Evolutionary conservation across 2,329 filamentous ascomycete species (phyloP).

Genomic region (Dactylonectria estremocensis): DNA sequence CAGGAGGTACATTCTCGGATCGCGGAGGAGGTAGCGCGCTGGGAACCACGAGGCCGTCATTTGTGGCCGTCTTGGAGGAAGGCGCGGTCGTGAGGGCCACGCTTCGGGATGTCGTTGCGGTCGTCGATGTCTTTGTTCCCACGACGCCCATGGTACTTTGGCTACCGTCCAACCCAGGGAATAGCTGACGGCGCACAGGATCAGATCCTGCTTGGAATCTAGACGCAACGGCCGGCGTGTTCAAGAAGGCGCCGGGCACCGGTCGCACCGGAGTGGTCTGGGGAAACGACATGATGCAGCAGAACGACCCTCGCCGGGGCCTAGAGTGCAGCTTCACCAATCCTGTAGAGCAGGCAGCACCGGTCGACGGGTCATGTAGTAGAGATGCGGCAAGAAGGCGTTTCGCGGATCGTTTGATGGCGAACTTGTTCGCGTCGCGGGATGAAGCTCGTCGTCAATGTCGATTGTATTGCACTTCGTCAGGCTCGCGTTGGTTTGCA

Average conservation of each 20-base stretch:
- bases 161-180: slow-evolving; percentile 53
- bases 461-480: slow-evolving; percentile 41
- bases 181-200: slow-evolving; percentile 68
- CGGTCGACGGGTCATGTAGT: slow-evolving; percentile 50
- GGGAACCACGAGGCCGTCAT: slow-evolving; percentile 51
- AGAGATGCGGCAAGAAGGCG: slow-evolving; percentile 37
- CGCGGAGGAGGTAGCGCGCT: slow-evolving; percentile 61
- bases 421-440: slow-evolving; percentile 34
- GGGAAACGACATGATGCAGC: slow-evolving; percentile 67
- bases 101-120: slow-evolving; percentile 40
- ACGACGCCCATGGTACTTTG: slow-evolving; percentile 35
- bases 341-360: slow-evolving; percentile 43
- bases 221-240: slow-evolving; percentile 77
- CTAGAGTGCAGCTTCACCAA: slow-evolving; percentile 49
- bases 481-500: slow-evolving; percentile 38
- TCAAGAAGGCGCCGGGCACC: slow-evolving; percentile 82
- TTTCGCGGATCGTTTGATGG: slow-evolving; percentile 27
- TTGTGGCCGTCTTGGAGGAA: slow-evolving; percentile 40
- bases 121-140: slow-evolving; percentile 36
- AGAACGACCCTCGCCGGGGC: slow-evolving; percentile 48
- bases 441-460: slow-evolving; percentile 27
- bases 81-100: slow-evolving; percentile 45
- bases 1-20: slow-evolving; percentile 70
- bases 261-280: slow-evolving; percentile 78
- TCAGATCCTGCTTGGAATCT: slow-evolving; percentile 62